Percentiles rank a stretch among this genome's conserved stretches.
Evolutionary conservation across 1,284 basidiomycete species (phyloP).

Genomic region (Puccinia coronata): DNA sequence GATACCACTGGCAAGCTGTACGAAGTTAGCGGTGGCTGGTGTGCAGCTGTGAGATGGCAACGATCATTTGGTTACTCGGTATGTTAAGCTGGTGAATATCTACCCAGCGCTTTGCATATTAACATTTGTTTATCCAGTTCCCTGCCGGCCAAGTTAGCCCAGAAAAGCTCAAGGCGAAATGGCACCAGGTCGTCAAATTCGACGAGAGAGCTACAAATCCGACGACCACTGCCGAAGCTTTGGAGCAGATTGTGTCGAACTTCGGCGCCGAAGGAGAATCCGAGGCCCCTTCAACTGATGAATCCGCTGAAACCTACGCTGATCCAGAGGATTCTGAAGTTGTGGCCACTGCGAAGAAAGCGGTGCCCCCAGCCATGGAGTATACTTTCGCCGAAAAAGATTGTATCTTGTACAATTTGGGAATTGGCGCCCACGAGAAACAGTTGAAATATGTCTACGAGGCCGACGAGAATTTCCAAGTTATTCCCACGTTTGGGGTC

Average conservation of each 20-base stretch:
- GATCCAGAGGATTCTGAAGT: conserved; percentile 82
- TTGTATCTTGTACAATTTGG: conserved; percentile 92
- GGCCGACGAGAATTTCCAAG: conserved; percentile 79
- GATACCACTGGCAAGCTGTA: conserved; percentile 77
- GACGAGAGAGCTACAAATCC: conserved; percentile 74
- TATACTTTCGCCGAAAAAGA: conserved; percentile 84
- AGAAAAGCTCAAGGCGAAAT: conserved; percentile 75
- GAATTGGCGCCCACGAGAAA: conserved; percentile 88
- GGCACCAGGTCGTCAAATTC: conserved; percentile 79
- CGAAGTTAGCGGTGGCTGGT: conserved; percentile 90
- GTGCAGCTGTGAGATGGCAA: conserved; percentile 90
- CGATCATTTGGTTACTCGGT: conserved; percentile 71
- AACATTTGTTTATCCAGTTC: conserved; percentile 62
- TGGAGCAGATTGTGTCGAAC: conserved; percentile 71
- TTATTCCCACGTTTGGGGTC: conserved; percentile 91
- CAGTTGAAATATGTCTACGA: conserved; percentile 92
- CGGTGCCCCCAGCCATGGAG: conserved; percentile 64
- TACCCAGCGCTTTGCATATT: neutral
- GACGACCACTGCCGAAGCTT: conserved; percentile 66
- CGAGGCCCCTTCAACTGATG: conserved; percentile 49
- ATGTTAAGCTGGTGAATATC: conserved; percentile 6
- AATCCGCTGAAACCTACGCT: conserved; percentile 62
- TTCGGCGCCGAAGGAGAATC: conserved; percentile 67
- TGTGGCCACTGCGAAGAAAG: conserved; percentile 79
- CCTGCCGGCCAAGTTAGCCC: conserved; percentile 76